Base-by-base conservation (phyloP, 2,329 filamentous ascomycete species). In the Fusarium avenaceum region DNA sequence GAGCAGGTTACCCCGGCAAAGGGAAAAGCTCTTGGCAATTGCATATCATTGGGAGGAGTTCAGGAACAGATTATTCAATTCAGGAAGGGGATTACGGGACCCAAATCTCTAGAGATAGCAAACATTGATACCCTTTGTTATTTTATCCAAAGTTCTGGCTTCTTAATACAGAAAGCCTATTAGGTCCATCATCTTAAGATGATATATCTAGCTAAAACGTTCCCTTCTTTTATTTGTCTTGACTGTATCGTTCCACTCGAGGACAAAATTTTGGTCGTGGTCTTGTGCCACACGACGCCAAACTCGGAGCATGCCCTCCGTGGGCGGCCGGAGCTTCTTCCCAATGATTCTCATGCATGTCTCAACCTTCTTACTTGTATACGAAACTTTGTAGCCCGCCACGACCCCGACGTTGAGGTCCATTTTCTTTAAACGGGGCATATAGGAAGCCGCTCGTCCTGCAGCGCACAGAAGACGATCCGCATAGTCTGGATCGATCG, bases 11-110 rank as follows among this genome's bases (percentile, higher is more conserved):
- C 40, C 28, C 54, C 39, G 22, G n/a, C n/a, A 19, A 15, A 17
- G 33, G 32, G 20, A 48, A n/a, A n/a, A 26, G 19, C 43, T 40
- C 17, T 32, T 48, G 24, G 54, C 7, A 19, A 33, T 38, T 13
- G 2, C 35, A 55, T 24, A 64, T 47, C 45, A 64, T 64, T 39
- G 45, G 45, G 46, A 64, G 61, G 59, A 64, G 61, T 64, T 64
- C 13, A 52, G 61, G 61, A 39, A 46, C 19, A 28, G 22, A 33
- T 30, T 20, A 46, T 57, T 39, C 22, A 38, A 46, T 57, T 39
- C 22, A 38, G 13, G 4, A n/a, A 19, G 59, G 58, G 13, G 44
- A 57, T 35, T 35, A 65, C 51, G 46, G 52, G 13, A 64, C 59
- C 59, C 52, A 24, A 7, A 22, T 30, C 30, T 26, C 15, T 44